Evolutionary conservation across 257 asterid genomes (phyloP).

Genomic region (Hygrophila difformis): DNA sequence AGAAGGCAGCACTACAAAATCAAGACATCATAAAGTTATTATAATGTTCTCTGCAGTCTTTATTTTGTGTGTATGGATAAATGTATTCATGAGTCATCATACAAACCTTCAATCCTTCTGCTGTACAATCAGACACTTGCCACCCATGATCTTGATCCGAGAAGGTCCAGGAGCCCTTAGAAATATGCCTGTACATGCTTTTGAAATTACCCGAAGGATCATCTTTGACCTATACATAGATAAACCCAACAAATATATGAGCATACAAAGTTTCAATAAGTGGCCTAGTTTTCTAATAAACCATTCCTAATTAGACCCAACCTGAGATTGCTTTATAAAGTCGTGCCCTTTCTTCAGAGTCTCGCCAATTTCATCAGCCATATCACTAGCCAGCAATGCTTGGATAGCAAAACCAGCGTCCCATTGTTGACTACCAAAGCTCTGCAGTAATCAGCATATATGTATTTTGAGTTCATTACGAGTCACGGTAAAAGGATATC

Average conservation of each 20-base stretch:
- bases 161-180: conserved; percentile 93
- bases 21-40: not conserved
- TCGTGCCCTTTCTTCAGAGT: conserved; percentile 67
- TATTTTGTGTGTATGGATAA: too few species aligned
- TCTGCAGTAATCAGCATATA: too few species aligned
- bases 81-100: too few species aligned
- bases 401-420: conserved; percentile 79
- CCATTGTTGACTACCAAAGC: conserved; percentile 89
- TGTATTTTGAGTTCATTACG: too few species aligned
- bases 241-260: too few species aligned
- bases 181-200: conserved; percentile 72
- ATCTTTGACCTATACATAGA: conserved; percentile 53
- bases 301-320: too few species aligned
- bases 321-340: conserved; percentile 74
- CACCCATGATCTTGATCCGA: conserved; percentile 97
- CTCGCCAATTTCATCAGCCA: conserved; percentile 52
- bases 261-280: too few species aligned
- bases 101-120: conserved; percentile 82
- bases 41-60: too few species aligned
- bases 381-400: conserved; percentile 58
- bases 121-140: conserved; percentile 97
- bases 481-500: too few species aligned
- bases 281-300: too few species aligned
- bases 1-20: conserved; percentile 62
- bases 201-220: conserved; percentile 76